Evolutionary conservation across 805 yeast genomes (phyloP).

Genomic region (Monosporozyma unispora): DNA sequence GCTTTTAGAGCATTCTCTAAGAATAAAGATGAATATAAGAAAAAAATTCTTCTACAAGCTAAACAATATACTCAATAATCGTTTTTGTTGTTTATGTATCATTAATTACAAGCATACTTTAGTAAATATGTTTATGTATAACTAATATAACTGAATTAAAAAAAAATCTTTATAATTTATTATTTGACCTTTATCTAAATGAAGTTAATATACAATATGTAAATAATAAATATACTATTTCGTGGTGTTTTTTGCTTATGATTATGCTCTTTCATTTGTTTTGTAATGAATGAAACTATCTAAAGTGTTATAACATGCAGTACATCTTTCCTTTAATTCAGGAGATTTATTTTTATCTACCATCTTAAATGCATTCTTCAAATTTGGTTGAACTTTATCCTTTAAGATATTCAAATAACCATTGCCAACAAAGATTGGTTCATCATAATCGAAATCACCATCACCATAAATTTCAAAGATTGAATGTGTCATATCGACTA

Average conservation of each 20-base stretch:
- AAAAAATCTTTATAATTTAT: not conserved
- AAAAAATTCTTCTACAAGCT: constrained; percentile 75
- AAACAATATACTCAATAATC: constrained; percentile 47
- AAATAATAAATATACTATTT: not conserved
- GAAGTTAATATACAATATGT: not conserved
- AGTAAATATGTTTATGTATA: not conserved
- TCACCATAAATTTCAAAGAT: constrained; percentile 79
- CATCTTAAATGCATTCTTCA: constrained; percentile 46
- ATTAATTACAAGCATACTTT: not conserved
- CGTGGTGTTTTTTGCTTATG: not conserved
- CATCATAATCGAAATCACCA: constrained; percentile 55
- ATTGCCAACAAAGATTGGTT: constrained; percentile 51
- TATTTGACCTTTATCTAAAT: not conserved
- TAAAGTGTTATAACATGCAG: constrained; percentile 58
- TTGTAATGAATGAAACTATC: constrained; percentile 76
- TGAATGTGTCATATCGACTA: constrained; percentile 53
- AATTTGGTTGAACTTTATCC: constrained; percentile 34
- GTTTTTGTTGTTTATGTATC: not conserved
- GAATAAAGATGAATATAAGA: constrained; percentile 61
- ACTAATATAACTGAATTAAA: not conserved
- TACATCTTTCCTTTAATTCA: constrained; percentile 51
- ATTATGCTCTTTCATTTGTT: constrained; percentile 31
- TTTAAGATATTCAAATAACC: constrained; percentile 38
- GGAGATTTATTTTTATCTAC: constrained; percentile 57
- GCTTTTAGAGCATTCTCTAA: constrained; percentile 83